These are phyloP conservation scores for Yamadazyma insecticola DNA, from an alignment of 805 yeast species.

Conservation along the genomic window DNA sequence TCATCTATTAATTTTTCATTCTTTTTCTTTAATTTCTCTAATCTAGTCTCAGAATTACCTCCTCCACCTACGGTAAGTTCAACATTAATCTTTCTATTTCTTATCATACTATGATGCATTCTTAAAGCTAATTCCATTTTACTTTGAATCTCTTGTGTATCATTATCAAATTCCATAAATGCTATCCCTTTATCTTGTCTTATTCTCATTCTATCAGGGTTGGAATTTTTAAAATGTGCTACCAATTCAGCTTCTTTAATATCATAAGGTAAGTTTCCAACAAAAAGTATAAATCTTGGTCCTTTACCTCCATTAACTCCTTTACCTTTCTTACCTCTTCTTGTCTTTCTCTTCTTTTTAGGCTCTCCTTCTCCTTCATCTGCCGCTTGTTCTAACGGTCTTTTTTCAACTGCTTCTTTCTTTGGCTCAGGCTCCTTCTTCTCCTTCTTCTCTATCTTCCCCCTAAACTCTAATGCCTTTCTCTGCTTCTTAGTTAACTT, in stretches of 20 bases:
- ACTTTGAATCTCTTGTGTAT: conserved; percentile 59
- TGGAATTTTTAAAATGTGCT: conserved; percentile 66
- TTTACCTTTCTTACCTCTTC: conserved; percentile 73
- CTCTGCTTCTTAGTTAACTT: conserved; percentile 63
- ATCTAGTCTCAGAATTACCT: conserved; percentile 70
- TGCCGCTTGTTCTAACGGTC: conserved; percentile 4
- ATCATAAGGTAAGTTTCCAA: conserved; percentile 84
- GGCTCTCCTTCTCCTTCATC: conserved; percentile 19
- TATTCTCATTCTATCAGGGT: conserved; percentile 73
- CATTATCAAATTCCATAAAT: conserved; percentile 72
- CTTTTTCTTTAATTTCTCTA: conserved; percentile 69
- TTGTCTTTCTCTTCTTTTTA: conserved; percentile 66
- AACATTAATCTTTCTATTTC: conserved; percentile 80
- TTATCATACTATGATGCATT: conserved; percentile 71
- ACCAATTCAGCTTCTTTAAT: conserved; percentile 56
- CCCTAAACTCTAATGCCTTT: conserved; percentile 58
- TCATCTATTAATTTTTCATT: conserved; percentile 73
- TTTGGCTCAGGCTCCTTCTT: conserved; percentile 25
- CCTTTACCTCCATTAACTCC: conserved; percentile 45
- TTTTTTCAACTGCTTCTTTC: conserved; percentile 14
- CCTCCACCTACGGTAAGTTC: conserved; percentile 99
- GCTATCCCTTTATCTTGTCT: conserved; percentile 89
- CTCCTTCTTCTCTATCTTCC: conserved; percentile 34
- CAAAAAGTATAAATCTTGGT: conserved; percentile 76
- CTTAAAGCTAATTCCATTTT: conserved; percentile 81